phyloP scores from a whole-genome alignment of 176 grass and related monocot genomes.

The Zea mays region Zm-B73-REFERENCE-NAM-5.0 NC_050102.1:12514001-12514500 shows the following conservation, averaged over 20 bases:
- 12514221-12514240: conserved; percentile 52
- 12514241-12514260: neutral
- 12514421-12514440: neutral
- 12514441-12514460: no score
- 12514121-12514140: neutral
- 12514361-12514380: neutral
- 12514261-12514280: neutral
- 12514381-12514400: neutral
- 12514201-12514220: conserved; percentile 12
- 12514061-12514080: conserved; percentile 91
- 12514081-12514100: conserved; percentile 80
- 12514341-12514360: no score
- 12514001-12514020: conserved; percentile 54
- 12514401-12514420: neutral
- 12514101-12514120: conserved; percentile 36
- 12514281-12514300: neutral
- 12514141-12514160: neutral
- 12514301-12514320: neutral
- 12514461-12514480: no score
- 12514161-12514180: neutral
- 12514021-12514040: conserved; percentile 80
- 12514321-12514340: neutral
- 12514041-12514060: conserved; percentile 71
- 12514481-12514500: no score
- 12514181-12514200: neutral